Evolutionary conservation across 1,284 basidiomycete species (phyloP).

Genomic region (Rhodotorula glutinis): DNA sequence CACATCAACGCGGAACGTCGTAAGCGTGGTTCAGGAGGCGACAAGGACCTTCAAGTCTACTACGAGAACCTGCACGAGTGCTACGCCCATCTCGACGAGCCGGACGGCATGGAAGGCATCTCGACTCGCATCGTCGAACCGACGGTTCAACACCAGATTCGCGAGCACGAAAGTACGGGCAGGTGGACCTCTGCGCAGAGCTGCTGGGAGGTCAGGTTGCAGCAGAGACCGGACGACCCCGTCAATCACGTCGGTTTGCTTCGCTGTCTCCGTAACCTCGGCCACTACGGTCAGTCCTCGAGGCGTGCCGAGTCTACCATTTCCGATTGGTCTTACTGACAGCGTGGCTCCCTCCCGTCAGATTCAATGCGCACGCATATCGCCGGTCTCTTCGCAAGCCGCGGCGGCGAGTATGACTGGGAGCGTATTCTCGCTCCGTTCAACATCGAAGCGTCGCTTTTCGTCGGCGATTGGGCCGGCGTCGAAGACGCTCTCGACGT

Average conservation of each 20-base stretch:
- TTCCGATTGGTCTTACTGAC: no score
- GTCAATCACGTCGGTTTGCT: conserved; percentile 85
- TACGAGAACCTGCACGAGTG: conserved; percentile 94
- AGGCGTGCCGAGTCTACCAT: no score
- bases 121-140: conserved; percentile 86
- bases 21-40: conserved; percentile 51
- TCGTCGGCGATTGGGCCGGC: conserved; percentile 88
- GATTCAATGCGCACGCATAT: conserved; percentile 96
- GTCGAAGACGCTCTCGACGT: conserved; percentile 63
- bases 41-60: conserved; percentile 61
- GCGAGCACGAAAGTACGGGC: conserved; percentile 96
- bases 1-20: conserved; percentile 49
- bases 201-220: conserved; percentile 97
- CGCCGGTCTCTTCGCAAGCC: conserved; percentile 71
- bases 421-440: conserved; percentile 72
- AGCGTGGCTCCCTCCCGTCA: conserved; percentile 46
- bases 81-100: conserved; percentile 93
- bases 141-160: conserved; percentile 91
- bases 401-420: conserved; percentile 73
- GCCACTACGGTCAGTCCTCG: conserved; percentile 86
- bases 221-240: conserved; percentile 83
- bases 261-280: conserved; percentile 87
- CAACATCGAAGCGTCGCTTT: conserved; percentile 91
- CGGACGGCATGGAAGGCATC: conserved; percentile 98
- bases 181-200: conserved; percentile 98